These are phyloP conservation scores for Coemansia reversa DNA, from an alignment of 192 early-diverging fungal species.

Conservation along the genomic window DNA sequence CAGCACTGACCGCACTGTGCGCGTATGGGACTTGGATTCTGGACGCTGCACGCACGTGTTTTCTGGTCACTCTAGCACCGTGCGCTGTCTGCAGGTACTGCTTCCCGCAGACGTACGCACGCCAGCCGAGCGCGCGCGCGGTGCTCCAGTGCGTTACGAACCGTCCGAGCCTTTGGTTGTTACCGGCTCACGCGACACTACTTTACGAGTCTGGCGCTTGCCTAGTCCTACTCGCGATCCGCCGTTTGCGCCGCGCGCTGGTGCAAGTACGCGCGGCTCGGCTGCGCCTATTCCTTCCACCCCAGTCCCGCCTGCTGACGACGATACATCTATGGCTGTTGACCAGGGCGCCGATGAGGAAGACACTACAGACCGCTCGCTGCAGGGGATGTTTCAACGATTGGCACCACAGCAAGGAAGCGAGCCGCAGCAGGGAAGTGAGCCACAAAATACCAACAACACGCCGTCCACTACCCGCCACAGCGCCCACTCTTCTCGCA, in stretches of 20 bases:
- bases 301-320: conserved; percentile 13
- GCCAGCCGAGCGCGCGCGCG: conserved; percentile 33
- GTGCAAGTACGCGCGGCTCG: not conserved
- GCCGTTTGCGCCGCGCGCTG: conserved; percentile 43
- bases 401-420: too few species aligned
- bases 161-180: conserved; percentile 82
- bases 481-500: not conserved
- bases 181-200: conserved; percentile 93
- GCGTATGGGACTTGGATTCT: conserved; percentile 94
- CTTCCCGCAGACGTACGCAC: conserved; percentile 62
- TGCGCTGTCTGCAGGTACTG: conserved; percentile 89
- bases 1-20: conserved; percentile 90
- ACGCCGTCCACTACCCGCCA: conserved; percentile 2
- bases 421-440: not conserved
- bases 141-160: conserved; percentile 53
- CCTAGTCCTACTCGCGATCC: conserved; percentile 71
- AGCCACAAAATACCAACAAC: not conserved
- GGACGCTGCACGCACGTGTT: conserved; percentile 92
- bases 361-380: too few species aligned
- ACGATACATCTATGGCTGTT: conserved; percentile 18
- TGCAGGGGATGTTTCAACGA: too few species aligned
- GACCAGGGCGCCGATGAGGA: conserved; percentile 10
- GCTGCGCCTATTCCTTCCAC: conserved; percentile 1
- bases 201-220: conserved; percentile 88
- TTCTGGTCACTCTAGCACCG: conserved; percentile 90